These are phyloP conservation scores for Hordeum pubiflorum DNA, from an alignment of 202 grass and related monocot genomes.

Conservation along the genomic window DNA sequence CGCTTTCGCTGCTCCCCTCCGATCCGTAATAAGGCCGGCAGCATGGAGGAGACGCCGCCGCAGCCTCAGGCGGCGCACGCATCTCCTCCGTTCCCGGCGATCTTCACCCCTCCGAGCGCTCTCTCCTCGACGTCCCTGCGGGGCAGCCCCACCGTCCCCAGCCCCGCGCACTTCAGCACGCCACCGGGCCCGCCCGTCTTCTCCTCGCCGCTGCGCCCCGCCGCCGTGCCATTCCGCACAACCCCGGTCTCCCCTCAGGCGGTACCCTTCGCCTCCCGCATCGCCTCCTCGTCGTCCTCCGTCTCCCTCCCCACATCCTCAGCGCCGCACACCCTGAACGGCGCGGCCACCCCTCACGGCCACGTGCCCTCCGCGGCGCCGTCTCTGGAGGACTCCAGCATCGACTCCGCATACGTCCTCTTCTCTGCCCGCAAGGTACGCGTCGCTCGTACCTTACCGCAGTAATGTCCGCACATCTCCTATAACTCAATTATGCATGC, in stretches of 20 bases:
- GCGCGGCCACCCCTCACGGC: conserved; percentile 38
- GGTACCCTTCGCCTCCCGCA: conserved; percentile 31
- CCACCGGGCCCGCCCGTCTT: conserved; percentile 81
- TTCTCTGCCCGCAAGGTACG: conserved; percentile 92
- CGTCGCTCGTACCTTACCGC: not conserved
- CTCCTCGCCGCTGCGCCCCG: conserved; percentile 74
- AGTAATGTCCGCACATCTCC: not conserved
- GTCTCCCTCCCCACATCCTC: conserved; percentile 56
- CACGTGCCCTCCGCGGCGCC: conserved; percentile 23
- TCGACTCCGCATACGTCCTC: conserved; percentile 65
- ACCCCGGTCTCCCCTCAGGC: conserved; percentile 57
- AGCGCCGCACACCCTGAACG: conserved; percentile 47
- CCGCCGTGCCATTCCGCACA: conserved; percentile 63
- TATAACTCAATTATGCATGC: not conserved
- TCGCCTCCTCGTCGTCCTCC: conserved; percentile 27
- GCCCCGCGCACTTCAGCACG: conserved; percentile 53
- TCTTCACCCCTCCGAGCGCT: conserved; percentile 36
- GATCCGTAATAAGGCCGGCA: conserved; percentile 25
- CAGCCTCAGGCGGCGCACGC: conserved; percentile 36
- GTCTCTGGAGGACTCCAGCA: conserved; percentile 39
- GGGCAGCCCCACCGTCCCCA: conserved; percentile 25
- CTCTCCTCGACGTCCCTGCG: conserved; percentile 26
- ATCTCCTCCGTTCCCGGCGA: conserved; percentile 45
- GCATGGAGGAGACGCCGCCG: conserved; percentile 58
- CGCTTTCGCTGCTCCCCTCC: conserved; percentile 20